Base-by-base conservation (phyloP, 2,329 filamentous ascomycete species). In the Alternaria novae-zelandiae region DNA sequence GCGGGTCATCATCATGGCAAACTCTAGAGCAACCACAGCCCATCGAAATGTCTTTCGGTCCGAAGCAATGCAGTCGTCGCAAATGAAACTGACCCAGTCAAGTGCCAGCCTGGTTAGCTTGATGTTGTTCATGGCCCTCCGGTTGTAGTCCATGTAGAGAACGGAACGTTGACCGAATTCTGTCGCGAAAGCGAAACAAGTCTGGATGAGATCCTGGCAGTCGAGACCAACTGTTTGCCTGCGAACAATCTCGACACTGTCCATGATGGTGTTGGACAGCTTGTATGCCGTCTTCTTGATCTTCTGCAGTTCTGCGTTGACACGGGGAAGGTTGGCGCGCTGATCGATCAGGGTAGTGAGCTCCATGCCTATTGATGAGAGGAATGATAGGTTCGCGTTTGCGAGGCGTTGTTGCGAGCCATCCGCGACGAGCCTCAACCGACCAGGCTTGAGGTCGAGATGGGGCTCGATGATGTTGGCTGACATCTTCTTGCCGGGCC, bases 81-180 rank as follows among this genome's bases (percentile, higher is more conserved):
- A 97, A 70, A 99, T 96, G 80, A 99, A 99, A 76, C 92, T 94
- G 15, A 99, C 92, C 96, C 96, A 99, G 78, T 99, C 95, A 11
- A 99, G 85, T 5, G 94, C 94, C 57, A 99, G 86, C 76, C 97
- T 93, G 12, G 95, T 97, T 59, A 99, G 87, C 79, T 97, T 97
- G 70, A 97, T 86, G 79, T 97, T 97, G 82, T 98, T 98, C 92
- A 98, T 96, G 70, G 96, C 93, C 54, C 95, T 90, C 59, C 96
- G 86, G 77, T 97, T 98, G 79, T 92, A 91, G 81, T 99, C 96
- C 89, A 99, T 96, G 82, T 97, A 96, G 20, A 96, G 89, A 54
- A 97, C 87, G 3, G 95, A 97, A 68, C 96, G 91, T 78, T 97
- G 95, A 47, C 96, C 96, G 70, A 99, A 99, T 78, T 99, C 96